A percentile compares a stretch with the other conserved stretches of the same genome.
These are phyloP conservation scores for Nicotiana tomentosiformis DNA, from an alignment of 257 asterid genomes.

Conservation along the genomic window DNA sequence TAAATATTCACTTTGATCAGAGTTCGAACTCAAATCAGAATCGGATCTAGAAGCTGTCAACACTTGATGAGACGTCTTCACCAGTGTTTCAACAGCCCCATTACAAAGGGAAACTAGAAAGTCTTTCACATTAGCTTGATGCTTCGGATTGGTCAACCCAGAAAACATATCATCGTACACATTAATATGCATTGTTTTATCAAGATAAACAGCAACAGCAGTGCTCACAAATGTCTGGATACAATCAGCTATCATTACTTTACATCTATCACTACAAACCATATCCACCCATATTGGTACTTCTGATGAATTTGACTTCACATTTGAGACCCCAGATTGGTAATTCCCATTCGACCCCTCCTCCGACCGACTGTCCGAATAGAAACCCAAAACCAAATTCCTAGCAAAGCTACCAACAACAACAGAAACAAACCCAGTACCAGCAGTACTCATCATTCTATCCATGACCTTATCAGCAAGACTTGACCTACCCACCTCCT, in stretches of 20 bases:
- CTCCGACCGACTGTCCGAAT: constrained; percentile 23
- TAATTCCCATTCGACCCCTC: constrained; percentile 31
- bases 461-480: constrained; percentile 58
- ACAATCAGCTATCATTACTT: constrained; percentile 65
- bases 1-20: constrained; percentile 31
- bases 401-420: constrained; percentile 80
- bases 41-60: constrained; percentile 54
- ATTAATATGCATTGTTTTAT: constrained; percentile 84
- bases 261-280: constrained; percentile 56
- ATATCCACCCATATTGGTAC: constrained; percentile 53
- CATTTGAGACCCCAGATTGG: constrained; percentile 8
- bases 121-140: constrained; percentile 55
- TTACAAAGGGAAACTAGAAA: constrained; percentile 74
- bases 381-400: constrained; percentile 81
- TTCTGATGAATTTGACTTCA: constrained; percentile 27
- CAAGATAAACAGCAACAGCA: constrained; percentile 82
- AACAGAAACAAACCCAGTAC: constrained; percentile 75
- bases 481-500: constrained; percentile 32
- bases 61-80: constrained; percentile 85
- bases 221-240: constrained; percentile 75
- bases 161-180: constrained; percentile 75
- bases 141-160: constrained; percentile 88
- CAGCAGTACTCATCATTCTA: constrained; percentile 73
- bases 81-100: constrained; percentile 86
- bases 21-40: constrained; percentile 16